phyloP scores from a whole-genome alignment of 371 early-diverging fungal species.

The Amoeboaphelidium protococcarum region DNA sequence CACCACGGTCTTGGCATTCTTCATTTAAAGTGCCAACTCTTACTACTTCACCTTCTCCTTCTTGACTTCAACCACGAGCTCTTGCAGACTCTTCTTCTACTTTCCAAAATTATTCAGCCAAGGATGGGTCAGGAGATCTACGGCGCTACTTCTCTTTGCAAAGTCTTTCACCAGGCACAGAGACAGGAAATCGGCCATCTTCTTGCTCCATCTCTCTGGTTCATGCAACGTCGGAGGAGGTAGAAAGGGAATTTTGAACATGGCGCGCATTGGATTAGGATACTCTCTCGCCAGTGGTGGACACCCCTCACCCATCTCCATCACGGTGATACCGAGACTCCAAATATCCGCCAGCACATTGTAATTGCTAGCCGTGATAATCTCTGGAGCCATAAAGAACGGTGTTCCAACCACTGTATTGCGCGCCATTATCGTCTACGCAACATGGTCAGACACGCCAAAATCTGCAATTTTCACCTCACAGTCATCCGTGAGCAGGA shows the following conservation, averaged over 20 bases:
- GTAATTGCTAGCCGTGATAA: slow-evolving; percentile 46
- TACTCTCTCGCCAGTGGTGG: slow-evolving; percentile 31
- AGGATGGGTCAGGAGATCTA: slow-evolving; percentile 35
- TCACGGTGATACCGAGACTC: slow-evolving; percentile 34
- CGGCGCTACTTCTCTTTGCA: slow-evolving; percentile 39
- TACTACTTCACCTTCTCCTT: too few relatives aligned
- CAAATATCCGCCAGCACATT: slow-evolving; percentile 51
- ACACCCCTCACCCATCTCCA: slow-evolving; percentile 28
- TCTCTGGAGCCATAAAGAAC: slow-evolving; percentile 97
- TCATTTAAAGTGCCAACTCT: too few relatives aligned
- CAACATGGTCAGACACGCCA: slow-evolving; percentile 39
- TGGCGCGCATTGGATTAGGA: slow-evolving; percentile 25
- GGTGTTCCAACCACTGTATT: slow-evolving; percentile 53
- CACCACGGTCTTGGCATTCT: too few relatives aligned
- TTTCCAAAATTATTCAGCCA: too few relatives aligned
- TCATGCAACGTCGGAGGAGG: slow-evolving; percentile 28
- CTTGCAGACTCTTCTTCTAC: too few relatives aligned
- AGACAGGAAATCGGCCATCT: slow-evolving; percentile 44
- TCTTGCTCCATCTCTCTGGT: slow-evolving; percentile 19
- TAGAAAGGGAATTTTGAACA: slow-evolving; percentile 32
- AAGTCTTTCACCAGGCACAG: slow-evolving; percentile 49
- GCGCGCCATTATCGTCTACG: slow-evolving; percentile 8
- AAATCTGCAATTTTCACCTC: slow-evolving; percentile 83
- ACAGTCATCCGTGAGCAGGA: slow-evolving; percentile 73
- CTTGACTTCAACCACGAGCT: too few relatives aligned